Conservation (phyloP, 805 yeast genomes). For the Yamadazyma laniorum region DNA sequence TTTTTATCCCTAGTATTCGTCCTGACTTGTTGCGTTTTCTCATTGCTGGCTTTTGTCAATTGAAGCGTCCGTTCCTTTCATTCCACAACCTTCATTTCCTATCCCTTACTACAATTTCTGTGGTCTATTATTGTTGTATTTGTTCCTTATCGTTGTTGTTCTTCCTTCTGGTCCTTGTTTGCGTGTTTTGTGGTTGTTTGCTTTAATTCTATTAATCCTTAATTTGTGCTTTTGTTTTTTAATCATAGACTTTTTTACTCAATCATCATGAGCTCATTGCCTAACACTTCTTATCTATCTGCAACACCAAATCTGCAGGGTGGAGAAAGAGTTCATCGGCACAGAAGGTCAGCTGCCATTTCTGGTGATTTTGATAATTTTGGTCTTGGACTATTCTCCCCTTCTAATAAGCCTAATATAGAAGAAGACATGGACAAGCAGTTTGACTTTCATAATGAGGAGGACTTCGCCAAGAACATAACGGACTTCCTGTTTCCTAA, state of each 20-base stretch:
- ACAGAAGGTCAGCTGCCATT: conserved; percentile 82
- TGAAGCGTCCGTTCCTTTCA: conserved; percentile 2
- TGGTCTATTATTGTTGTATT: neutral
- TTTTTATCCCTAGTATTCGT: too few relatives aligned
- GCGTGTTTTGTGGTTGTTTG: neutral
- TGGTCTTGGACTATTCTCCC: conserved; percentile 37
- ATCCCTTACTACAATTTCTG: neutral
- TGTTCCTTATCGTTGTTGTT: neutral
- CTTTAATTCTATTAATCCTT: conserved; percentile 1
- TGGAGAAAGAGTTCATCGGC: conserved; percentile 61
- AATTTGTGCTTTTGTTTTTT: neutral
- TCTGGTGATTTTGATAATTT: conserved; percentile 75
- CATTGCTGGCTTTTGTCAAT: neutral
- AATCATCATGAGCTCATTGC: conserved; percentile 12
- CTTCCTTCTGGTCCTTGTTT: too few relatives aligned
- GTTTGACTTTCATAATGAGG: conserved; percentile 34
- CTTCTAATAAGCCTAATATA: conserved; percentile 7
- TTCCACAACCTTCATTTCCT: neutral
- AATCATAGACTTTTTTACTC: too few relatives aligned
- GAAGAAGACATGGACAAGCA: conserved; percentile 22
- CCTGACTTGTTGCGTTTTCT: conserved; percentile 26
- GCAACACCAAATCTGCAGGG: conserved; percentile 4
- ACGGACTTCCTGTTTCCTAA: conserved; percentile 32
- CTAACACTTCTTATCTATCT: conserved; percentile 13
- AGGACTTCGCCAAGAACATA: conserved; percentile 28